These are phyloP conservation scores for Acacia crassicarpa DNA, from an alignment of 306 rosid species.

Conservation along the genomic window DNA sequence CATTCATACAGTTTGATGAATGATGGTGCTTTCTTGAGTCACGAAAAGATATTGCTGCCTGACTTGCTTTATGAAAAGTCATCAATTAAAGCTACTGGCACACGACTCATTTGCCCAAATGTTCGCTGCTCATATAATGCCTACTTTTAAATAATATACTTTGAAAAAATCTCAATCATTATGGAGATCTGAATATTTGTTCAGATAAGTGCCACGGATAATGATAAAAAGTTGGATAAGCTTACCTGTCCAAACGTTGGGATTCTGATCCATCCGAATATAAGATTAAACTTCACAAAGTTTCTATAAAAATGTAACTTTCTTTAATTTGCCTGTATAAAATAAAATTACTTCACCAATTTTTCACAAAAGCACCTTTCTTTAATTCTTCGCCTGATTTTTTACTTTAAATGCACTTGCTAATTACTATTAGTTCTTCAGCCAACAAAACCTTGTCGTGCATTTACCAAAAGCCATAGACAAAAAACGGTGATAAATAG, in stretches of 20 bases:
- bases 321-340: background rate
- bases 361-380: background rate
- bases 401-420: background rate
- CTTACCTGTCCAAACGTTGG: background rate
- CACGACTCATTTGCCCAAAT: background rate
- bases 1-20: background rate
- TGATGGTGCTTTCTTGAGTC: background rate
- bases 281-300: background rate
- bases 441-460: background rate
- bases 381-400: background rate
- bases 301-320: background rate
- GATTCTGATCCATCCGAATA: background rate
- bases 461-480: background rate
- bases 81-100: no score
- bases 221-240: background rate
- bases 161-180: background rate
- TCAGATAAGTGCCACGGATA: background rate
- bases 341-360: no score
- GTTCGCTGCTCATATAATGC: background rate
- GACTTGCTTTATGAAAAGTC: background rate
- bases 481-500: background rate
- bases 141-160: background rate
- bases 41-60: background rate
- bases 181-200: background rate
- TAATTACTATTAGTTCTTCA: background rate